These are phyloP conservation scores for Telopea speciosissima DNA, from an alignment of 177 flowering plant species.

Conservation along the genomic window DNA sequence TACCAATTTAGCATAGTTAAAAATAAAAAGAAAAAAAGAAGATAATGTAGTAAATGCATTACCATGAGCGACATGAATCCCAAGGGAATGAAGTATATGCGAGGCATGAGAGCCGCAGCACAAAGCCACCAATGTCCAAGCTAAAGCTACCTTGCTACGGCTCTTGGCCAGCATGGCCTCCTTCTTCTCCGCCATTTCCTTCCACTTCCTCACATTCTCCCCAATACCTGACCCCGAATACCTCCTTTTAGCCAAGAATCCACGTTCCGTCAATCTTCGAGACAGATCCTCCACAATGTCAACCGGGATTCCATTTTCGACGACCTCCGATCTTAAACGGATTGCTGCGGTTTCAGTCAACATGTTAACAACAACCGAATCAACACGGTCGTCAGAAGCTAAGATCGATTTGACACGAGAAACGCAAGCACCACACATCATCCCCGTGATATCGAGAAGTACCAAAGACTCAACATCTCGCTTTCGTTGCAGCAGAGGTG, in stretches of 20 bases:
- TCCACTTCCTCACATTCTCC: slow-evolving; percentile 87
- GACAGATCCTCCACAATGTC: slow-evolving; percentile 56
- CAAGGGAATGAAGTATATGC: slow-evolving; percentile 79
- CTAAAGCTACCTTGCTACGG: slow-evolving; percentile 67
- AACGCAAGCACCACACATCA: slow-evolving; percentile 98
- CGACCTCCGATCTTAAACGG: slow-evolving; percentile 34
- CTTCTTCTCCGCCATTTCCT: slow-evolving; percentile 71
- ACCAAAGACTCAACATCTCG: slow-evolving; percentile 23
- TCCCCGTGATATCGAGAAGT: slow-evolving; percentile 78
- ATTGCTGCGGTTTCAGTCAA: slow-evolving; percentile 88
- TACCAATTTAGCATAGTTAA: background rate
- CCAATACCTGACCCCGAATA: slow-evolving; percentile 55
- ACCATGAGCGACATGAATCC: slow-evolving; percentile 86
- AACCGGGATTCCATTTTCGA: slow-evolving; percentile 14
- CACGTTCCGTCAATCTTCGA: slow-evolving; percentile 63
- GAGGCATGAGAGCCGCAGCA: slow-evolving; percentile 91
- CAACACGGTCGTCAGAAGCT: slow-evolving; percentile 66
- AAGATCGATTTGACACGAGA: slow-evolving; percentile 75
- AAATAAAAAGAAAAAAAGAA: background rate
- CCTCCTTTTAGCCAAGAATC: slow-evolving; percentile 67
- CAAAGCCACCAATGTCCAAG: slow-evolving; percentile 91
- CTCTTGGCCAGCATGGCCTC: slow-evolving; percentile 56
- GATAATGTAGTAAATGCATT: slow-evolving; percentile 4
- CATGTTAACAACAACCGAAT: slow-evolving; percentile 81
- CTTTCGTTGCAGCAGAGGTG: slow-evolving; percentile 6